Evolutionary conservation across 805 yeast species (phyloP).

Genomic region (Myxozyma geophila): DNA sequence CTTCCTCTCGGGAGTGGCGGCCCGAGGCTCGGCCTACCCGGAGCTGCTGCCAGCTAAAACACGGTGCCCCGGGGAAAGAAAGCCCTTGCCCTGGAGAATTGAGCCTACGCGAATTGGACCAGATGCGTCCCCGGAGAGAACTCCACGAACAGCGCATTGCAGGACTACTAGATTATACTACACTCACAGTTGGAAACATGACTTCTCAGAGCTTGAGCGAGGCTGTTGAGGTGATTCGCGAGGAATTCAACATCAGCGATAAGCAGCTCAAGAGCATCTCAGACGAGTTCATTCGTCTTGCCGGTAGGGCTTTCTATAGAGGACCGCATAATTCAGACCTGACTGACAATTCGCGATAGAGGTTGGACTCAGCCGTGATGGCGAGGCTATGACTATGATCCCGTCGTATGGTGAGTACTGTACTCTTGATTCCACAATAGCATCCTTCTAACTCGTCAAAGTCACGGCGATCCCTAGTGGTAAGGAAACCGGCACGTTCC

Average conservation of each 20-base stretch:
- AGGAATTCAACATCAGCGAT: conserved; percentile 15
- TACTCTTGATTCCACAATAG: neutral
- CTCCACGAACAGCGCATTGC: neutral
- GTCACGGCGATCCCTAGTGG: conserved; percentile 88
- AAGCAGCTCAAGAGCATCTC: conserved; percentile 38
- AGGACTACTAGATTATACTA: too few species aligned
- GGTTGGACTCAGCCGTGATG: conserved; percentile 41
- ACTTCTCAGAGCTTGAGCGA: conserved; percentile 4
- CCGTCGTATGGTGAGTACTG: conserved; percentile 61
- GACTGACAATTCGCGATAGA: conserved; percentile 29
- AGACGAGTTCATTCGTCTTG: conserved; percentile 37
- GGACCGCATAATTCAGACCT: neutral
- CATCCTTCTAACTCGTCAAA: neutral
- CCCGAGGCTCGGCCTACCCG: too few species aligned
- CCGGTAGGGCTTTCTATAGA: conserved; percentile 16
- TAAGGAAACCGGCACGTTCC: conserved; percentile 73
- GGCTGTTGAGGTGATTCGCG: conserved; percentile 9
- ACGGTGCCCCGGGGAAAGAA: too few species aligned
- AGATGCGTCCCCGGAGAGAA: neutral
- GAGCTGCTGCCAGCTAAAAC: too few species aligned
- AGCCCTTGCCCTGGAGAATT: too few species aligned
- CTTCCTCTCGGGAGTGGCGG: too few species aligned
- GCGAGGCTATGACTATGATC: conserved; percentile 65
- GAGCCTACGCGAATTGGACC: too few species aligned
- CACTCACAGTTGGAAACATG: neutral